phyloP scores from a whole-genome alignment of 768 basidiomycete species.

The Phaeotremella fagi region DNA sequence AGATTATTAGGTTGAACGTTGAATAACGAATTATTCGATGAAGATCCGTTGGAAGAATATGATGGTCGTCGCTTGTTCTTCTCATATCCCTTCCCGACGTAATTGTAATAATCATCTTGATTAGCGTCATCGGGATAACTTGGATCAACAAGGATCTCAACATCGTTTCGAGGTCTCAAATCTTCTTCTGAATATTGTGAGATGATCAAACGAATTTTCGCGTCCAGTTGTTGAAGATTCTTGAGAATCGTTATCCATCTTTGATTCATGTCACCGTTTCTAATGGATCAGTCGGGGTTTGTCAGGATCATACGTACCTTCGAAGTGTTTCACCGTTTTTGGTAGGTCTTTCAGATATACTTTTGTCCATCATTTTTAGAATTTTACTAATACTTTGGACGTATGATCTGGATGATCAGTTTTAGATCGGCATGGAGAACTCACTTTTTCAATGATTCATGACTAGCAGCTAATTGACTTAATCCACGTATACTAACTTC shows the following conservation, averaged over 20 bases:
- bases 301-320: slow-evolving; percentile 45
- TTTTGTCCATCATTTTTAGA: slow-evolving; percentile 87
- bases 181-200: slow-evolving; percentile 6
- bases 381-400: slow-evolving; percentile 90
- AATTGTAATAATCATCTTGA: slow-evolving; percentile 5
- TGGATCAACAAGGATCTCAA: slow-evolving; percentile 17
- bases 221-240: slow-evolving; percentile 71
- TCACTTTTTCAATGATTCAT: slow-evolving; percentile 82
- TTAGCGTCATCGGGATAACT: slow-evolving; percentile 7
- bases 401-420: slow-evolving; percentile 65
- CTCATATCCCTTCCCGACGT: background rate
- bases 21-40: slow-evolving; percentile 2
- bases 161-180: slow-evolving; percentile 3
- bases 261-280: slow-evolving; percentile 77
- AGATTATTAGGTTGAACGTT: background rate
- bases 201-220: slow-evolving; percentile 66
- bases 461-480: slow-evolving; percentile 45
- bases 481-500: slow-evolving; percentile 14
- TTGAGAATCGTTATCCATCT: slow-evolving; percentile 77
- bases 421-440: slow-evolving; percentile 25
- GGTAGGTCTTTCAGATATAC: slow-evolving; percentile 84
- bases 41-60: background rate
- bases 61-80: background rate
- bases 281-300: background rate
- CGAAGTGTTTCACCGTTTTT: slow-evolving; percentile 94